Base-by-base conservation (phyloP, 2,329 filamentous ascomycete genomes). In the Fusarium sp. region DNA sequence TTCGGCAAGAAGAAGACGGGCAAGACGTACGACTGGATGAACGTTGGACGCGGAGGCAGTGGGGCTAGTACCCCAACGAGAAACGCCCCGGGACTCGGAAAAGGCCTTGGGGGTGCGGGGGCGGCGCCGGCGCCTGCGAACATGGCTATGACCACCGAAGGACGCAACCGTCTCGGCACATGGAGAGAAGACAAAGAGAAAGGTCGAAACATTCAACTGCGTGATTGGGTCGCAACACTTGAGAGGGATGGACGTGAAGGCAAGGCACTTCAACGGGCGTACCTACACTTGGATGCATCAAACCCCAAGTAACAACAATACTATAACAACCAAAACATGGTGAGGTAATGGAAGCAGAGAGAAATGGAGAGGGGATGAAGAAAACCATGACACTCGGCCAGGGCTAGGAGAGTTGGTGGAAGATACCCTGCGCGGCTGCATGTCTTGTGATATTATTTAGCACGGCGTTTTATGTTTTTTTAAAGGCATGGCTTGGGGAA, bases 1-100 rank as follows among this genome's bases (percentile, higher is more conserved):
- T 86, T 86, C 61, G 84, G 86, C 53, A 88, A 88, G 71, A 89
- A 89, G 78, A 88, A 88, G 78, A 86, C 83, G 51, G 80, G 83
- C 72, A 91, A 92, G 77, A 90, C 90, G 69, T 94, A 94, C 76
- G 87, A 88, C 33, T 94, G 92, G 92, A 91, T 94, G 90, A 90
- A 83, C 15, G 84, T 79, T 21, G 80, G 79, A 19, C 78, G 79
- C 6, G 78, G 85, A 9, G 85, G 85, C 47, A 86, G 87, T 73
- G 86, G 88, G 50, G 76, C 83, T 36, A 86, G 81, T 75, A 89
- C 84, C 26, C 87, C 85, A 6, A 81, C 79, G 28, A 80, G 79
- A 61, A 79, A 74, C 21, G 56, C 76, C 9, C 57, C 75, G 2
- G 79, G 79, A 8, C 74, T 75, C n/a, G 76, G 73, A 31, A 80